phyloP scores from a whole-genome alignment of 495 filamentous ascomycete species.

The Tuber magnatum region DNA sequence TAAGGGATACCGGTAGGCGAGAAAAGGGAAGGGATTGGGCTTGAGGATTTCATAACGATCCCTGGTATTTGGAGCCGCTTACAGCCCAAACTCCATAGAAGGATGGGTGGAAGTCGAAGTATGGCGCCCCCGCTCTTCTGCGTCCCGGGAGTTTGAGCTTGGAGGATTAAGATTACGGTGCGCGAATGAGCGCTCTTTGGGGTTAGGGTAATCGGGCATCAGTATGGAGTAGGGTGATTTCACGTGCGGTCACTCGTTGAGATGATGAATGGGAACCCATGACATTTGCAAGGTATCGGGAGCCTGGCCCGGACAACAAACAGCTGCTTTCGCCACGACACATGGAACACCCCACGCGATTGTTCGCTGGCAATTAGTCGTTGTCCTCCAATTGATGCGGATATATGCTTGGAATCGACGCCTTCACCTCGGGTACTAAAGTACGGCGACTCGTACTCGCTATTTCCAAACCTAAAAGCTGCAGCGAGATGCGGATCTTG shows the following conservation, averaged over 20 bases:
- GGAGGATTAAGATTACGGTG: not conserved
- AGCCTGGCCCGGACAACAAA: not conserved
- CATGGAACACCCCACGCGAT: slow-evolving; percentile 3
- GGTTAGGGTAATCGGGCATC: not conserved
- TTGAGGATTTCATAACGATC: not conserved
- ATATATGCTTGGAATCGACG: slow-evolving; percentile 3
- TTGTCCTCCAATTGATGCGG: not conserved
- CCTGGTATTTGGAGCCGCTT: not conserved
- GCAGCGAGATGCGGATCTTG: slow-evolving; percentile 2
- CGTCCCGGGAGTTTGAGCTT: not conserved
- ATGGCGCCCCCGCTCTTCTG: not conserved
- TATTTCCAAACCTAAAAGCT: not conserved
- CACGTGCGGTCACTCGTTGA: not conserved
- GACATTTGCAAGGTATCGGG: not conserved
- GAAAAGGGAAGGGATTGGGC: not conserved
- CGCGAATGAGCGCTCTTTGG: not conserved
- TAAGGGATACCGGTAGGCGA: not conserved
- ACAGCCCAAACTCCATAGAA: not conserved
- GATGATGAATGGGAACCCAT: not conserved
- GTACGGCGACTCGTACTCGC: not conserved
- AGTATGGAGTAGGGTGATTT: not conserved
- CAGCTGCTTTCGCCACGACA: not conserved
- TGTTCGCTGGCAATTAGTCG: not conserved
- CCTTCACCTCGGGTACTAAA: not conserved
- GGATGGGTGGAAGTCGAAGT: not conserved